Evolutionary conservation across 2,329 filamentous ascomycete genomes (phyloP).

Genomic region (Pseudocercospora crystallina): DNA sequence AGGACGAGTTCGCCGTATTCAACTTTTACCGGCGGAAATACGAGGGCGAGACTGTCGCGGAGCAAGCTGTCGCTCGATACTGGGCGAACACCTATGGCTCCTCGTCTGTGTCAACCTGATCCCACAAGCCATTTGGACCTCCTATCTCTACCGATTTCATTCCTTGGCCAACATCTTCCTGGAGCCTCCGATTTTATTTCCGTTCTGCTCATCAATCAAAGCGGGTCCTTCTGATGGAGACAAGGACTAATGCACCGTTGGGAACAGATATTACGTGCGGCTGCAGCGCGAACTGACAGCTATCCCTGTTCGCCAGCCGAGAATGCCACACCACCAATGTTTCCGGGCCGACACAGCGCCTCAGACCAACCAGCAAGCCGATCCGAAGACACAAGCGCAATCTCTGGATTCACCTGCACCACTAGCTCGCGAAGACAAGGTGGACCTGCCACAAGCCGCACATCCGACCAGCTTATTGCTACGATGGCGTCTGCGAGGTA

Average conservation of each 20-base stretch:
- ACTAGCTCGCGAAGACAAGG: slow-evolving; percentile 12
- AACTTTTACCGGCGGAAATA: slow-evolving; percentile 77
- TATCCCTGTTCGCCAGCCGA: slow-evolving; percentile 9
- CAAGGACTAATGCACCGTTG: slow-evolving; percentile 12
- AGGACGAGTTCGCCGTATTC: slow-evolving; percentile 81
- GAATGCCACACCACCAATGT: not conserved
- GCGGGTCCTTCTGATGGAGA: not conserved
- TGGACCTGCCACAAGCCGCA: slow-evolving; percentile 16
- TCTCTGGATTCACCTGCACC: slow-evolving; percentile 7
- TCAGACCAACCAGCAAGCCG: slow-evolving; percentile 12
- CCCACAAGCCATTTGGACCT: not conserved
- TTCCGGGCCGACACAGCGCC: slow-evolving; percentile 9
- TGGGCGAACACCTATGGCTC: slow-evolving; percentile 48
- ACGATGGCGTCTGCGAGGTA: slow-evolving; percentile 3
- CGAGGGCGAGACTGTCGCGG: slow-evolving; percentile 51
- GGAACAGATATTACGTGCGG: slow-evolving; percentile 8
- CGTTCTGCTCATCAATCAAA: too few species aligned
- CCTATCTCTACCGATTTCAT: not conserved
- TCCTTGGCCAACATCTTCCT: not conserved
- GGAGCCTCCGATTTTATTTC: too few species aligned
- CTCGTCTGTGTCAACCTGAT: slow-evolving; percentile 9
- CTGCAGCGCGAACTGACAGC: slow-evolving; percentile 6
- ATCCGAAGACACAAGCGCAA: slow-evolving; percentile 7
- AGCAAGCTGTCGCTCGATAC: slow-evolving; percentile 56
- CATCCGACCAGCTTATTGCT: slow-evolving; percentile 1